Evolutionary conservation across 1,284 basidiomycete genomes (phyloP).

Genomic region (Sporisorium scitamineum): DNA sequence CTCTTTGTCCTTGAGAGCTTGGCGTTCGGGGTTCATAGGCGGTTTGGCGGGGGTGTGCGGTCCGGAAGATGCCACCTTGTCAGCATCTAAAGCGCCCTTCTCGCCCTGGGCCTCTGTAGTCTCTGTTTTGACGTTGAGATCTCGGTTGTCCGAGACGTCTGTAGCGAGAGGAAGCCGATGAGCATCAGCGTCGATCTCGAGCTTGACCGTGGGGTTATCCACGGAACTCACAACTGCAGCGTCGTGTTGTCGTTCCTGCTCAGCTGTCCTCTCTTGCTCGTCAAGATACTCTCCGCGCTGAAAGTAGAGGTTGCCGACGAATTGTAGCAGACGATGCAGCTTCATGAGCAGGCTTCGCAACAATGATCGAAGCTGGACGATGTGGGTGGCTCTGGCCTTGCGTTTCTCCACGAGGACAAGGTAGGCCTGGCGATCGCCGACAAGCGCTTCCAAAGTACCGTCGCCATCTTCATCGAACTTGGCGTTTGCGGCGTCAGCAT

Average conservation of each 20-base stretch:
- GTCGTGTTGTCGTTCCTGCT: background rate
- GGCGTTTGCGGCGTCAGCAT: background rate
- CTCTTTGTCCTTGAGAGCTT: slow-evolving; percentile 46
- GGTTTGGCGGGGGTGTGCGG: background rate
- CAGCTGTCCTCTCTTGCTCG: slow-evolving; percentile 9
- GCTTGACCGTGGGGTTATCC: background rate
- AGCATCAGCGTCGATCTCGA: background rate
- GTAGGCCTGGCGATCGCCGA: slow-evolving; percentile 25
- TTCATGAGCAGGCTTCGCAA: slow-evolving; percentile 53
- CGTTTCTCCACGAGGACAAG: slow-evolving; percentile 27
- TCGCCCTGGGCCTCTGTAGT: background rate
- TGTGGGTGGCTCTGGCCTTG: slow-evolving; percentile 28
- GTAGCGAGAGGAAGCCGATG: background rate
- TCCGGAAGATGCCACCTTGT: background rate
- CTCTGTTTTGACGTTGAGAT: background rate
- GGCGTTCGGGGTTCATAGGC: slow-evolving; percentile 26
- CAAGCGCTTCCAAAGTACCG: slow-evolving; percentile 10
- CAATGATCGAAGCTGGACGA: slow-evolving; percentile 37
- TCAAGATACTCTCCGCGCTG: slow-evolving; percentile 56
- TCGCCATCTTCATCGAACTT: slow-evolving; percentile 19
- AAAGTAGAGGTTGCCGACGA: slow-evolving; percentile 62
- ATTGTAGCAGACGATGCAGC: slow-evolving; percentile 59
- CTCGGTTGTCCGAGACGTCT: no score
- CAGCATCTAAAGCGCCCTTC: background rate
- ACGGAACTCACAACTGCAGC: background rate